Evolutionary conservation across 1,284 basidiomycete species (phyloP).

Genomic region (Boletellus deceptivus): DNA sequence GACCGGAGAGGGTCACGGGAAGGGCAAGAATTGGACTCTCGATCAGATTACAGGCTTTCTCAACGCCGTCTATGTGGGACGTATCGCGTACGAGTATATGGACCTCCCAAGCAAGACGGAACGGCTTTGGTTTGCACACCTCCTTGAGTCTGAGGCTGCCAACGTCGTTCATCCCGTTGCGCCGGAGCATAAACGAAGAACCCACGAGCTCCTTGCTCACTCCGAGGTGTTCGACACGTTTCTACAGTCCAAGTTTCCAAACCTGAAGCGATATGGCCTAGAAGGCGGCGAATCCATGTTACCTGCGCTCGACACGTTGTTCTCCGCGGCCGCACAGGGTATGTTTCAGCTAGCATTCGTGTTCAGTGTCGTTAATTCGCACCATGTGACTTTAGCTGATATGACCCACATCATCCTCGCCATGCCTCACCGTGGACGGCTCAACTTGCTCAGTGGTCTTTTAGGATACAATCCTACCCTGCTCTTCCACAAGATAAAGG

Average conservation of each 20-base stretch:
- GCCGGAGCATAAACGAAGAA: slow-evolving; percentile 45
- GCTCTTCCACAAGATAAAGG: slow-evolving; percentile 84
- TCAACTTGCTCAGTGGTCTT: slow-evolving; percentile 83
- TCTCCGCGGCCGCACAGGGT: slow-evolving; percentile 66
- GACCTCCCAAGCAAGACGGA: slow-evolving; percentile 79
- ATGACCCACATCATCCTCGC: slow-evolving; percentile 71
- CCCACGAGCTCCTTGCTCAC: slow-evolving; percentile 66
- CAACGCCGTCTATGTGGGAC: slow-evolving; percentile 72
- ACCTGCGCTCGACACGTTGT: slow-evolving; percentile 76
- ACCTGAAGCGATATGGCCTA: slow-evolving; percentile 79
- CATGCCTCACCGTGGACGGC: slow-evolving; percentile 86
- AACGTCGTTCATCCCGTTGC: not conserved
- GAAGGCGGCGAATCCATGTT: slow-evolving; percentile 93
- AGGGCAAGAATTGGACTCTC: slow-evolving; percentile 59
- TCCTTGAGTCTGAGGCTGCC: slow-evolving; percentile 64
- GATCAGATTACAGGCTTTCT: slow-evolving; percentile 70
- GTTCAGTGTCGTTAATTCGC: not conserved
- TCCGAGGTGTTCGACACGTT: slow-evolving; percentile 85
- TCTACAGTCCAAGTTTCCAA: slow-evolving; percentile 79
- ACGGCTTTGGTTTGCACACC: slow-evolving; percentile 81
- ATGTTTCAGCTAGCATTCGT: not conserved
- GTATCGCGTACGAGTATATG: slow-evolving; percentile 89
- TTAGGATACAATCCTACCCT: slow-evolving; percentile 63
- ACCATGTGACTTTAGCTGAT: slow-evolving; percentile 44
- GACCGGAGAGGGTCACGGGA: slow-evolving; percentile 48